These are phyloP conservation scores for Parsonsia alboflavescens DNA, from an alignment of 257 asterid genomes.

Conservation along the genomic window DNA sequence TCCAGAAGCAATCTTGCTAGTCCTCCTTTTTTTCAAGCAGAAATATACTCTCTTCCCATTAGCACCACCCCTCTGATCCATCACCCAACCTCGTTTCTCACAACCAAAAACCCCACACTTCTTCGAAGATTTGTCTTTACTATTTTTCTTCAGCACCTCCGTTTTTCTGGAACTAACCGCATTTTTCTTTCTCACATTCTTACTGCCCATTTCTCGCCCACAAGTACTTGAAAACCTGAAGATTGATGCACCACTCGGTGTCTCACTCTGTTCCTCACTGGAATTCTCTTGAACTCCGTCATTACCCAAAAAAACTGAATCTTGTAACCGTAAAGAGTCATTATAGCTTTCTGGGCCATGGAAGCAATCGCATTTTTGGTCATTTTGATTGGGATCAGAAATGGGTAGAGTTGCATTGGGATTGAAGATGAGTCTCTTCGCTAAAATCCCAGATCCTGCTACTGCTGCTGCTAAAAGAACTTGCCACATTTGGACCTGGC, in stretches of 20 bases:
- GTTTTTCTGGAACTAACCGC: constrained; percentile 20
- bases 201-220: constrained; percentile 22
- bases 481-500: constrained; percentile 54
- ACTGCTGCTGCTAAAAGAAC: constrained; percentile 59
- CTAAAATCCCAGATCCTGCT: constrained; percentile 78
- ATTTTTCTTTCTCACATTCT: constrained; percentile 30
- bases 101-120: constrained; percentile 33
- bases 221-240: constrained; percentile 56
- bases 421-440: constrained; percentile 46
- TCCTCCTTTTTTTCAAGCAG: constrained; percentile 69
- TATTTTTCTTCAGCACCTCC: constrained; percentile 31
- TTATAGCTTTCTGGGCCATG: background rate
- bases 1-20: constrained; percentile 42
- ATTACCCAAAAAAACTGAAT: constrained; percentile 20
- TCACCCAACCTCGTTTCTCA: constrained; percentile 29
- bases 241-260: constrained; percentile 25
- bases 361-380: constrained; percentile 5
- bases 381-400: constrained; percentile 16
- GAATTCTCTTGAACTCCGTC: constrained; percentile 19
- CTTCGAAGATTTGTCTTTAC: constrained; percentile 33
- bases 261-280: constrained; percentile 19
- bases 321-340: constrained; percentile 18
- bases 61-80: constrained; percentile 32
- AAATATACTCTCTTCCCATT: constrained; percentile 43
- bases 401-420: constrained; percentile 28